Conservation (phyloP, 345 rosid species). For the Aegle marmelos region DNA sequence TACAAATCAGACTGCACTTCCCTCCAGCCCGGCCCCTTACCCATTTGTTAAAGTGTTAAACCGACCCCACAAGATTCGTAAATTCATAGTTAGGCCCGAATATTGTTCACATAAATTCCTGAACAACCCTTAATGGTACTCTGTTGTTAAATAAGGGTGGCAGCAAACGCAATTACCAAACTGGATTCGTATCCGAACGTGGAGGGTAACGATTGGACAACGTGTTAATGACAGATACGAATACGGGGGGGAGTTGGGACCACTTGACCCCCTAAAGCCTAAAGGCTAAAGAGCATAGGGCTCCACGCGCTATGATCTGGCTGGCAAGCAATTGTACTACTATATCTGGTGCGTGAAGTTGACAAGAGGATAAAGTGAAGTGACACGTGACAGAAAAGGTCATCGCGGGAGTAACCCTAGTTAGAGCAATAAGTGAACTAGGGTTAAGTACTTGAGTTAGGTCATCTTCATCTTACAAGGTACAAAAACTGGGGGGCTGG, state of each 20-base stretch:
- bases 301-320: slow-evolving; percentile 22
- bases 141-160: neutral
- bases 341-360: slow-evolving; percentile 16
- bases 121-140: neutral
- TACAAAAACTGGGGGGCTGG: neutral
- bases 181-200: slow-evolving; percentile 9
- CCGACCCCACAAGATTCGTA: neutral
- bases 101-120: neutral
- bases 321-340: slow-evolving; percentile 22
- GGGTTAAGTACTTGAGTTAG: neutral
- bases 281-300: neutral
- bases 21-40: neutral
- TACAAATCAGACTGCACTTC: neutral
- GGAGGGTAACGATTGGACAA: slow-evolving; percentile 15
- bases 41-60: neutral
- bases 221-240: slow-evolving; percentile 9
- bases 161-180: neutral
- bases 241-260: slow-evolving; percentile 18
- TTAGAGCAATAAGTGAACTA: neutral
- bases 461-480: slow-evolving; percentile 3
- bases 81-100: neutral
- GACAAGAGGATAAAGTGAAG: slow-evolving; percentile 13
- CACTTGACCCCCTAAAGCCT: neutral
- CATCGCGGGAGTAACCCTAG: neutral
- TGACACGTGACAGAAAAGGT: slow-evolving; percentile 14